phyloP scores from a whole-genome alignment of 164 flowering plant species.

The Saururus chinensis region DNA sequence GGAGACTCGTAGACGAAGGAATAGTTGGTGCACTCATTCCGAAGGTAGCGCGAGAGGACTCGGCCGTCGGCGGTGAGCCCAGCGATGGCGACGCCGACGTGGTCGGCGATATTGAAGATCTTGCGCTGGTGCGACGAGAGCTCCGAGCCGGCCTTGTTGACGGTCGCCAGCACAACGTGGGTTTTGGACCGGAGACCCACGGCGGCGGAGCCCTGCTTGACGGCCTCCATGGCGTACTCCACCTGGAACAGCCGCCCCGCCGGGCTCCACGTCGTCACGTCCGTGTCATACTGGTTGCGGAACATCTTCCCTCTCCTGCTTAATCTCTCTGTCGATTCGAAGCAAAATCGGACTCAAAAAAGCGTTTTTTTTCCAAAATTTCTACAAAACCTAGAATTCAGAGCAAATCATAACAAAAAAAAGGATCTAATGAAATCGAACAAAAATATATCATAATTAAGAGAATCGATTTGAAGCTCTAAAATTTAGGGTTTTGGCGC shows the following conservation, averaged over 20 bases:
- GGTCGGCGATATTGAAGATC: slow-evolving; percentile 94
- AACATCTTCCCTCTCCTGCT: slow-evolving; percentile 30
- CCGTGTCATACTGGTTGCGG: slow-evolving; percentile 83
- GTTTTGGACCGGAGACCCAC: slow-evolving; percentile 92
- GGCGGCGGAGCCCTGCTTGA: slow-evolving; percentile 96
- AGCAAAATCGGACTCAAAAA: no score
- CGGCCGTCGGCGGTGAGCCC: slow-evolving; percentile 97
- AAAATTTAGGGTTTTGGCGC: no score
- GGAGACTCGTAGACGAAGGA: slow-evolving; percentile 73
- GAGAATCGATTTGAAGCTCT: no score
- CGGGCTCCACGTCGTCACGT: slow-evolving; percentile 91
- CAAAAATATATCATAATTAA: no score
- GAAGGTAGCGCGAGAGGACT: slow-evolving; percentile 69
- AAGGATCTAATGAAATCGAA: no score
- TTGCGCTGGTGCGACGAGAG: slow-evolving; percentile 94
- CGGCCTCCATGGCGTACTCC: slow-evolving; percentile 99
- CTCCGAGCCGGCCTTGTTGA: slow-evolving; percentile 84
- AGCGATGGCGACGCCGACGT: slow-evolving; percentile 91
- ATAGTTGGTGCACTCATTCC: slow-evolving; percentile 82
- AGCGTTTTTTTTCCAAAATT: no score
- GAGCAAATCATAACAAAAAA: no score
- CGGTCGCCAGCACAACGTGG: slow-evolving; percentile 79
- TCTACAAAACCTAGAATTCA: no score
- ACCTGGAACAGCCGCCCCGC: slow-evolving; percentile 90
- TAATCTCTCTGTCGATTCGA: neutral